Base-by-base conservation (phyloP, 2,329 filamentous ascomycete species). In the Cadophora sp. region DNA sequence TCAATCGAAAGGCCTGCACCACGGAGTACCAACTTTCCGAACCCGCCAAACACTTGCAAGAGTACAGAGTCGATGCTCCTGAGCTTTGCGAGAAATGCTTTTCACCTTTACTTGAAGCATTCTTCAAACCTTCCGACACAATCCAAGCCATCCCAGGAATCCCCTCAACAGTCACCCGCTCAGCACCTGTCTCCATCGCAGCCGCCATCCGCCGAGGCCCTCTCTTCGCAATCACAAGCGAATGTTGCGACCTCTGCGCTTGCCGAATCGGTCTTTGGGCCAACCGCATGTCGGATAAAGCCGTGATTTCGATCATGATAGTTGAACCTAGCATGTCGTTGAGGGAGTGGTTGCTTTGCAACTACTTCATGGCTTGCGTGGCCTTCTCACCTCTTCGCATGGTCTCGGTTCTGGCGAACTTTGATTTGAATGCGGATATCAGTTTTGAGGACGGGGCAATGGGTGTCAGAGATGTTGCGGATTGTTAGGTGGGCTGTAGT, bases 321-420 rank as follows among this genome's bases (percentile, higher is more conserved):
- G 53, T 12, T 16, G 63, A 65, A 19, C 22, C 27, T 34, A 34
- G 22, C 19, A 43, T 65, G 19, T 50, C 22, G 7, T 16, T 26
- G 31, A 37, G 55, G n/a, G 60, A 67, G n/a, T 67, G 65, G 65
- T 24, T 64, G 19, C 26, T 67, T 31, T 51, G 63, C 29, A 67
- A 50, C 24, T 64, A 64, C 43, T n/a, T 60, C 40, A 64, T 59
- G 46, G 65, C 51, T 26, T 67, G 60, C 56, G 65, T 67, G 46
- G 60, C 59, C 7, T 67, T 59, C 37, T 63, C 60, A 4, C 65
- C 65, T 26, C 27, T 62, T 5, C 46, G 65, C 24, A 26, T 67
- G 5, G n/a, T 60, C 16, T 60, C 63, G 4, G 58, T 60, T 26
- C 40, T 60, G 26, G 40, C 53, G 24, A 43, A 43, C 6, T 65